Conservation (phyloP, 352 stramenopile species). For the Phytophthora tubulina region DNA sequence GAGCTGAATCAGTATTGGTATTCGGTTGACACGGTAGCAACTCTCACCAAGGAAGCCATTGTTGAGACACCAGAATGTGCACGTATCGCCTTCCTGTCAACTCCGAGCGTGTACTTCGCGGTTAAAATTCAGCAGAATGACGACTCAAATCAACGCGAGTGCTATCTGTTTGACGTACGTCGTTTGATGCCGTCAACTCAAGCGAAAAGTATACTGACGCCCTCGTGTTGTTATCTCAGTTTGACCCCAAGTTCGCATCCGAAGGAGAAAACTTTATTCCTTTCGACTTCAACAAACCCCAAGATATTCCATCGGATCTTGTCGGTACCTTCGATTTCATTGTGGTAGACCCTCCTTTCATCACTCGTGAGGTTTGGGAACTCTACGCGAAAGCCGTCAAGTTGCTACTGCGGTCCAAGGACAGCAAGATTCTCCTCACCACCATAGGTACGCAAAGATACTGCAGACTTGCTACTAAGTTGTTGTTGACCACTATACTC, state of each 20-base stretch:
- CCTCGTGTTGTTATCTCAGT: slow-evolving; percentile 46
- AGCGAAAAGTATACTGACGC: background rate
- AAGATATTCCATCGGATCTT: slow-evolving; percentile 63
- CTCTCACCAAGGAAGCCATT: slow-evolving; percentile 68
- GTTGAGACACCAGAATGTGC: slow-evolving; percentile 54
- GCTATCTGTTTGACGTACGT: slow-evolving; percentile 91
- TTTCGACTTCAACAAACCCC: slow-evolving; percentile 93
- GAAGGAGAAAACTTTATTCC: slow-evolving; percentile 75
- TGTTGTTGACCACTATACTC: slow-evolving; percentile 3
- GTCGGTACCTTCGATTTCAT: slow-evolving; percentile 90
- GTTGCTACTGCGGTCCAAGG: slow-evolving; percentile 64
- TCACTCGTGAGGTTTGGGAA: slow-evolving; percentile 94
- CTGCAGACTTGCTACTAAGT: background rate
- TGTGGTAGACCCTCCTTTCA: slow-evolving; percentile 96
- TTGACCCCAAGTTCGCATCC: slow-evolving; percentile 84
- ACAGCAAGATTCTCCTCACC: slow-evolving; percentile 86
- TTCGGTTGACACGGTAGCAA: slow-evolving; percentile 87
- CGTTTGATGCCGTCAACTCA: background rate
- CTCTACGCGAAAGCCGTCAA: slow-evolving; percentile 81
- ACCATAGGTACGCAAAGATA: slow-evolving; percentile 79
- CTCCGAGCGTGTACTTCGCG: slow-evolving; percentile 94
- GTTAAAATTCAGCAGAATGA: slow-evolving; percentile 56
- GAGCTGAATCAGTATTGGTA: slow-evolving; percentile 98
- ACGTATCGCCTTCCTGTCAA: slow-evolving; percentile 93
- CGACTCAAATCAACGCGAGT: slow-evolving; percentile 45